These are phyloP conservation scores for Zizania palustris DNA, from an alignment of 202 grass and related monocot species.

Conservation along the genomic window DNA sequence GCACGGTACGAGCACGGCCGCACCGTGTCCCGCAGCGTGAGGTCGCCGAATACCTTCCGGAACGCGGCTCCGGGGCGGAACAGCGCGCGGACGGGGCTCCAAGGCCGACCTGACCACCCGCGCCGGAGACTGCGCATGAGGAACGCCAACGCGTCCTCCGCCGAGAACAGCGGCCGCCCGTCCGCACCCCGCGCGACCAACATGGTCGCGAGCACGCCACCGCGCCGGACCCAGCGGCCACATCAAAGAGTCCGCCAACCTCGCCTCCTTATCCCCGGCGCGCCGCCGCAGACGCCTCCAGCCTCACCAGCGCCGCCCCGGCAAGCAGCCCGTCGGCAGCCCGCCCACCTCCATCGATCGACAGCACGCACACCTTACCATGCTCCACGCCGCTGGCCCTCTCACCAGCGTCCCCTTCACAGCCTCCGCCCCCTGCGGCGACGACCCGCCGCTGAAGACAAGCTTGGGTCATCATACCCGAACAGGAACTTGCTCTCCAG, in stretches of 20 bases:
- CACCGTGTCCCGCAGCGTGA: constrained; percentile 79
- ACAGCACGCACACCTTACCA: constrained; percentile 72
- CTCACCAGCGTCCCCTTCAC: constrained; percentile 26
- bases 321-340: constrained; percentile 76
- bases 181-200: constrained; percentile 59
- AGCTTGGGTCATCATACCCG: constrained; percentile 79
- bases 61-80: constrained; percentile 47
- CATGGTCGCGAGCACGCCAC: constrained; percentile 86
- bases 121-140: constrained; percentile 56
- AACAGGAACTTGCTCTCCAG: constrained; percentile 97
- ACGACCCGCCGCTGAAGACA: constrained; percentile 40
- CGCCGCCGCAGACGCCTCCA: constrained; percentile 71
- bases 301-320: constrained; percentile 56
- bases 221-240: constrained; percentile 81
- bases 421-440: neutral
- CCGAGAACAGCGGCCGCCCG: constrained; percentile 74
- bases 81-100: constrained; percentile 36
- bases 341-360: constrained; percentile 77
- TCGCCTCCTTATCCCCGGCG: constrained; percentile 51
- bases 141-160: constrained; percentile 77
- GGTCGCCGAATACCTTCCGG: constrained; percentile 65
- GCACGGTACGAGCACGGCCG: constrained; percentile 87
- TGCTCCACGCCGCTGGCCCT: no score
- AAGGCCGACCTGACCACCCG: constrained; percentile 32
- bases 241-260: constrained; percentile 87